Evolutionary conservation across 83 land plant species (phyloP), one percentile per base, ranked within the genome.

Genomic region (Picea mariana): DNA sequence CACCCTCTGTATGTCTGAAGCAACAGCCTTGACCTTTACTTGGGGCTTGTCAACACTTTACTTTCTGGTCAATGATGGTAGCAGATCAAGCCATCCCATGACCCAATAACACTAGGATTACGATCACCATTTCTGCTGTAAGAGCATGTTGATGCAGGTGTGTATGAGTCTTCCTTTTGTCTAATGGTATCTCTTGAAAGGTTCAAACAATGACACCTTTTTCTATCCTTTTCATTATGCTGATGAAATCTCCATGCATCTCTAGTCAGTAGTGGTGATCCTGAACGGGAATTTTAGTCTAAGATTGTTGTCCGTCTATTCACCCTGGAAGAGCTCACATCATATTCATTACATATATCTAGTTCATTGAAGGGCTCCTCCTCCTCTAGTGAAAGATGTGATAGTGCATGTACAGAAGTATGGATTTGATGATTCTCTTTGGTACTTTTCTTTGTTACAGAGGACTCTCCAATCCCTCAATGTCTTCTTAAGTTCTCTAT

Each of bases 131-230:
- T 83, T 71, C 83, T 82, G 63, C 82, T 85, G 23, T 84, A 85
- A 23, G 95, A 88, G 79, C 89, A 78, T 34, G 89, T 86, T 12
- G 91, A 85, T 82, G 89, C 86, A 52, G 95, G 93, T 8, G 95
- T 93, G 42, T 82, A 87, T 2, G 88, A 64, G 64, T 78, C 79
- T 18, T 65, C 67, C 26, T 24, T 65, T n/a, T 65, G 67, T 13
- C 67, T n/a, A 18, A 24, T 24, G 26, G 67, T 9, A 65, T n/a
- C 67, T 23, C 9, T 26, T 4, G 18, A 12, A 59, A 42, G 61
- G 23, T 76, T 76, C 58, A 76, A 55, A 52, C 55, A n/a, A n/a
- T 77, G 79, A 59, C 42, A 24, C 34, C 79, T 21, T 77, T 77
- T 77, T 2, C 7, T 77, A 31, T 23, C 38, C 63, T 59, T 77